phyloP scores from a whole-genome alignment of 805 yeast species.

The Diddensiella transvaalensis region DNA sequence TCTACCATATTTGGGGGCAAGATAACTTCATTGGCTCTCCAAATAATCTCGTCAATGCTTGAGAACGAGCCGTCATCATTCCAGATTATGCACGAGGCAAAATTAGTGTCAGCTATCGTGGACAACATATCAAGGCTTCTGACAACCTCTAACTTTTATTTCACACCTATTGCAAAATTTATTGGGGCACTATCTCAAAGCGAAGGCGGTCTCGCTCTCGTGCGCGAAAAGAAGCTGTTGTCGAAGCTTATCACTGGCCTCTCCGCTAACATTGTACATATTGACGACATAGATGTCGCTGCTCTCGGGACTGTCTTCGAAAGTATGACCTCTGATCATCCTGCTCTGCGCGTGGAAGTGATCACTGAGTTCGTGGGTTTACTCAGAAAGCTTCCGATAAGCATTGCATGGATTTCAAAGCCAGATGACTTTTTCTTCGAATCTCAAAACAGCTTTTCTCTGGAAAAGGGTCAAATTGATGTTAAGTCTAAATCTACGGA shows the following conservation, averaged over 20 bases:
- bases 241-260: slow-evolving; percentile 49
- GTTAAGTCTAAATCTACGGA: background rate
- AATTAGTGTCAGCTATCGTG: slow-evolving; percentile 62
- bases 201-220: slow-evolving; percentile 60
- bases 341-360: slow-evolving; percentile 61
- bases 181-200: slow-evolving; percentile 82
- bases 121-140: slow-evolving; percentile 54
- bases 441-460: slow-evolving; percentile 10
- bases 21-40: slow-evolving; percentile 56
- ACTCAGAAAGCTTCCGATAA: slow-evolving; percentile 17
- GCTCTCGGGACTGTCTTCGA: slow-evolving; percentile 68
- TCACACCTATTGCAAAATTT: slow-evolving; percentile 64
- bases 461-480: slow-evolving; percentile 1
- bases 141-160: slow-evolving; percentile 49
- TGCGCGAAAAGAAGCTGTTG: slow-evolving; percentile 42
- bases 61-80: slow-evolving; percentile 91
- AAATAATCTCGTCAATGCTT: slow-evolving; percentile 63
- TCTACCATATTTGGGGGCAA: slow-evolving; percentile 64
- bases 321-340: slow-evolving; percentile 79
- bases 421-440: slow-evolving; percentile 16
- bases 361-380: slow-evolving; percentile 41
- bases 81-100: slow-evolving; percentile 73
- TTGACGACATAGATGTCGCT: slow-evolving; percentile 43
- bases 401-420: slow-evolving; percentile 32
- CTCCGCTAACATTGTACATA: slow-evolving; percentile 46